Evolutionary conservation across 2,329 filamentous ascomycete genomes (phyloP), one percentile per base, ranked within the genome.

Genomic region (Aspergillus sp.): DNA sequence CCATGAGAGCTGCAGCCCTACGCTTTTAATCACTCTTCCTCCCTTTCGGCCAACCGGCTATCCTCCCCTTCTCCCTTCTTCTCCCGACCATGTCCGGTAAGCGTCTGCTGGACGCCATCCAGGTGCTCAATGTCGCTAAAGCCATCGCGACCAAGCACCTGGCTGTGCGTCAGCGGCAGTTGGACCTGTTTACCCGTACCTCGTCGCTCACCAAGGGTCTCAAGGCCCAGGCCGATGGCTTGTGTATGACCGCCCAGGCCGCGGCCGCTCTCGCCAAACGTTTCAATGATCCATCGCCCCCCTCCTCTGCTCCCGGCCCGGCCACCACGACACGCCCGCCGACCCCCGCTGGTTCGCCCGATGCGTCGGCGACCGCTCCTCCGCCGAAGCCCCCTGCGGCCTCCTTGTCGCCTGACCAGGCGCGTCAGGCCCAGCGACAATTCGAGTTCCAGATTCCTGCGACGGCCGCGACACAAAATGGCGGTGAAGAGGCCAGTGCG

Each of bases 41-140:
- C 25, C 25, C 9, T 29, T 29, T 29, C 25, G 25, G 25, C 25
- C 25, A 29, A 10, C 25, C 34, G 34, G 34, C 34, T 3, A 11
- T 6, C 34, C 16, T n/a, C 34, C 7, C n/a, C 34, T n/a, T 38
- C n/a, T n/a, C 34, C 34, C 16, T 38, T 16, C 14, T 38, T 48
- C 36, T 46, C 44, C 47, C 19, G 16, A 66, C 44, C 36, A 83
- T 83, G 80, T 76, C 79, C 50, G 79, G 79, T 52, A 79, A 82
- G 81, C 74, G 86, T 82, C 74, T 83, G 80, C 66, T 91, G 67
- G 89, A 92, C 75, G 76, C 88, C 63, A 84, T 86, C 60, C 83
- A 86, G 55, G 78, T 92, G 58, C 78, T 88, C 70, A 84, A 81
- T 76, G 88, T 85, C 67, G 87, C 88, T 47, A 82, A 85, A 54